Percentiles rank a stretch among this genome's conserved stretches.
These are phyloP conservation scores for Amanita inopinata DNA, from an alignment of 768 basidiomycete species.

Conservation along the genomic window DNA sequence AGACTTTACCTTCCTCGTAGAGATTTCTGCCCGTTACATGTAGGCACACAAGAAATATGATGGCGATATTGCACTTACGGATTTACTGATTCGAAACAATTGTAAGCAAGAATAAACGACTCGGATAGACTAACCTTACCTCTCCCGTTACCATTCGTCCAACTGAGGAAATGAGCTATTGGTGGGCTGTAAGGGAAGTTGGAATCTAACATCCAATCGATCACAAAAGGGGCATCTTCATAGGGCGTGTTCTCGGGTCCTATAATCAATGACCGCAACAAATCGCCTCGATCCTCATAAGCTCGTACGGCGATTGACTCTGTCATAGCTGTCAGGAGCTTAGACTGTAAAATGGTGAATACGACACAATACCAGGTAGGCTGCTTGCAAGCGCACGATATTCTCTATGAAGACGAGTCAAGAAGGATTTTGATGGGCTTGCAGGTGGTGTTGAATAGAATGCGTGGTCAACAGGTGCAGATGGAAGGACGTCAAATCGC, in stretches of 20 bases:
- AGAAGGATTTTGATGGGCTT: constrained; percentile 65
- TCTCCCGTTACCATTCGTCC: constrained; percentile 92
- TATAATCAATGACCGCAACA: constrained; percentile 81
- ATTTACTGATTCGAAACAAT: constrained; percentile 46
- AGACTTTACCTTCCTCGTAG: constrained; percentile 94
- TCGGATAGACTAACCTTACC: constrained; percentile 31
- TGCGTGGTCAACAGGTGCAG: constrained; percentile 75
- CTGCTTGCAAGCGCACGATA: constrained; percentile 72
- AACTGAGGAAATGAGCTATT: constrained; percentile 81
- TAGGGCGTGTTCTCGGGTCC: constrained; percentile 95
- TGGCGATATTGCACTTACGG: constrained; percentile 42
- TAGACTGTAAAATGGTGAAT: too few relatives aligned
- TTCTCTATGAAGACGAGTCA: constrained; percentile 71
- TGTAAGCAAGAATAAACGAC: background rate
- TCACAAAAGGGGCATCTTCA: constrained; percentile 88
- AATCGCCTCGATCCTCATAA: constrained; percentile 83
- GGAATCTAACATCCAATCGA: constrained; percentile 85
- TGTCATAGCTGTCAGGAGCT: constrained; percentile 16
- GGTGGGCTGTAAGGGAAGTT: constrained; percentile 81
- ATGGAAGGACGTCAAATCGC: constrained; percentile 71
- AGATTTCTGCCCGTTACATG: constrained; percentile 46
- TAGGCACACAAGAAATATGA: background rate
- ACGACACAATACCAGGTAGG: constrained; percentile 59
- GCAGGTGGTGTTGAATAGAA: constrained; percentile 54
- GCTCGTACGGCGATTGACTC: constrained; percentile 85